Base-by-base conservation (phyloP, 2,329 filamentous ascomycete genomes). In the Alternaria burnsii region DNA sequence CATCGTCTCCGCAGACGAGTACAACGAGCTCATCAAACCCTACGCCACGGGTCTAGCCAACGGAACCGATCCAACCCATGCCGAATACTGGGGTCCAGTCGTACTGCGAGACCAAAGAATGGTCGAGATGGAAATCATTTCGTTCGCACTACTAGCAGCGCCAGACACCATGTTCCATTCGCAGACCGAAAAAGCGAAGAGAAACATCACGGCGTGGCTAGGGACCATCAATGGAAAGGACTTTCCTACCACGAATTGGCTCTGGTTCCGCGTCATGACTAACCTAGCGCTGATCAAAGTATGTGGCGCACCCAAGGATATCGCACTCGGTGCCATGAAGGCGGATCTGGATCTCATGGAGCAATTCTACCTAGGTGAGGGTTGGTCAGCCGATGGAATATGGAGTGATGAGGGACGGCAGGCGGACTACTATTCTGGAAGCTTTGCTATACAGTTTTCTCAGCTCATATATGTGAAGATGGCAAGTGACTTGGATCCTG, bases 71-170 rank as follows among this genome's bases (percentile, higher is more conserved):
- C 76, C 78, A 12, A 12, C 55, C 0, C 73, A 77, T 46, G 34
- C 62, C 0, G 78, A 80, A 24, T 86, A 84, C 61, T 86, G 84
- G 84, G 84, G 83, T 0, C 69, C 76, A 1, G 78, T 85, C 2
- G 71, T 75, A 0, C 68, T 83, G 5, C 76, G 76, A 20, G 83
- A 86, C 50, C 84, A 86, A 64, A 71, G 83, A 2, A 86, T 86
- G 84, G 84, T 86, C 0, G 84, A 86, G 63, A 80, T 83, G 41
- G 84, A 86, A 65, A 82, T 83, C 26, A 77, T 86, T 4, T 79
- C 82, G 0, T 84, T 82, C 65, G 82, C 83, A 0, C 71, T 86
- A 1, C 73, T 86, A 0, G 70, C 76, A 3, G 80, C 82, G 0
- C 83, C 84, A 1, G 66, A 75, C 4, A 66, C 73, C 3, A 80